Percentiles rank a stretch among this genome's conserved stretches.
Evolutionary conservation across 2,329 filamentous ascomycete species (phyloP).

Genomic region (Colletotrichum sp.): DNA sequence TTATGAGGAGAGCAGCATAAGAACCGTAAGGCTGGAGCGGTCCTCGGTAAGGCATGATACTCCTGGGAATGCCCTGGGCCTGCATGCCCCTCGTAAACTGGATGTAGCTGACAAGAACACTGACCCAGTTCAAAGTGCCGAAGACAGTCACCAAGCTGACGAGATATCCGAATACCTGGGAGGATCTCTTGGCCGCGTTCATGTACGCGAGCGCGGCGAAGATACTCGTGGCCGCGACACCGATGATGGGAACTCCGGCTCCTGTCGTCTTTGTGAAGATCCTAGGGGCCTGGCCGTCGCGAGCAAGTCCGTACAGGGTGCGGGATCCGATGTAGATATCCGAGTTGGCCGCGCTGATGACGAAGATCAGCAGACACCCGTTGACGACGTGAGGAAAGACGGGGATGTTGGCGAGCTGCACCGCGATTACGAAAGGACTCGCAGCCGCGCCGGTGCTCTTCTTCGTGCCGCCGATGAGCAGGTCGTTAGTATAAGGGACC

Average conservation of each 20-base stretch:
- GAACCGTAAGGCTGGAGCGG: conserved; percentile 43
- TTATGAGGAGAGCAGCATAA: conserved; percentile 38
- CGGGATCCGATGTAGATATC: conserved; percentile 42
- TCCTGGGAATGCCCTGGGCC: conserved; percentile 38
- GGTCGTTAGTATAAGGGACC: conserved; percentile 27
- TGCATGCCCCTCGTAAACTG: conserved; percentile 40
- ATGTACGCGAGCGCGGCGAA: conserved; percentile 42
- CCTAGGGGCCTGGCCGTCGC: conserved; percentile 43
- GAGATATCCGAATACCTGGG: conserved; percentile 29
- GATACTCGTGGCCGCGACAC: conserved; percentile 37
- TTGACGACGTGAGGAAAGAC: conserved; percentile 28
- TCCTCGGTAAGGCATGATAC: conserved; percentile 41
- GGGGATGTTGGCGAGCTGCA: conserved; percentile 23
- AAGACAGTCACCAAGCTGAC: conserved; percentile 41
- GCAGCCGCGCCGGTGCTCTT: conserved; percentile 31
- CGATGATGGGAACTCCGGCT: conserved; percentile 43
- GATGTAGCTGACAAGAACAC: conserved; percentile 43
- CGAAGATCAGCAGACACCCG: conserved; percentile 27
- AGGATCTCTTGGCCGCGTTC: neutral
- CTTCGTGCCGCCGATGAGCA: conserved; percentile 1
- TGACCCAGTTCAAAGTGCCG: conserved; percentile 49
- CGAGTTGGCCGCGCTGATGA: conserved; percentile 20
- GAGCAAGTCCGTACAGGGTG: conserved; percentile 42
- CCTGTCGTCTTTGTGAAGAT: conserved; percentile 37
- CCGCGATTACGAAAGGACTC: conserved; percentile 29